Evolutionary conservation across 1,139 yeast species (phyloP).

Genomic region (Pichia sp.): DNA sequence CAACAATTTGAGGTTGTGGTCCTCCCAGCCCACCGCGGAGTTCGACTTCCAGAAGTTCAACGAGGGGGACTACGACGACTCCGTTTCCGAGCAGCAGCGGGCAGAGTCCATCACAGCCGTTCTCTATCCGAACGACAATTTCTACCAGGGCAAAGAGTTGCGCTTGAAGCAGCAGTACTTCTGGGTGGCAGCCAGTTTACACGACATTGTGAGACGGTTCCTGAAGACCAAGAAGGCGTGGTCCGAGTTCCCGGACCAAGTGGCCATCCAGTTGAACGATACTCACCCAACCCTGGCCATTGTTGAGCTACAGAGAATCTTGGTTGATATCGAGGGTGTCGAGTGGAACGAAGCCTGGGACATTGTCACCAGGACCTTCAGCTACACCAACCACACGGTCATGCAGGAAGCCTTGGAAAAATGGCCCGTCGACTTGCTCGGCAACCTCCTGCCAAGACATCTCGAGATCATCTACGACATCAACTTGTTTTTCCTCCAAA

Average conservation of each 20-base stretch:
- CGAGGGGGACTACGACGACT: conserved; percentile 83
- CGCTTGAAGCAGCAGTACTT: conserved; percentile 94
- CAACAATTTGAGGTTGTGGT: conserved; percentile 87
- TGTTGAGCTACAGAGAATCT: conserved; percentile 82
- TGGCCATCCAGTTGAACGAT: conserved; percentile 91
- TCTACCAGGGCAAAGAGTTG: conserved; percentile 84
- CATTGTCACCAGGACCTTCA: conserved; percentile 75
- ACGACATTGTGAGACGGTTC: conserved; percentile 87
- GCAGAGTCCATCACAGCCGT: conserved; percentile 93
- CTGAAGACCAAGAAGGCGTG: conserved; percentile 76
- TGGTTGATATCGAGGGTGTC: conserved; percentile 77
- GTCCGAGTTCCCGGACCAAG: conserved; percentile 77
- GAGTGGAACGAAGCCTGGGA: conserved; percentile 84
- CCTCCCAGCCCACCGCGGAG: conserved; percentile 84
- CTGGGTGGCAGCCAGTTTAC: conserved; percentile 94
- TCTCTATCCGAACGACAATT: conserved; percentile 88
- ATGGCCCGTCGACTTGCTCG: conserved; percentile 85
- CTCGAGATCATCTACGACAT: conserved; percentile 86
- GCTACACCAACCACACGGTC: conserved; percentile 93
- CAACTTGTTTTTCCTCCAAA: conserved; percentile 72
- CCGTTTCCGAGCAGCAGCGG: conserved; percentile 77
- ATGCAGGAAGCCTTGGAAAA: conserved; percentile 93
- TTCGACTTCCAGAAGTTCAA: conserved; percentile 91
- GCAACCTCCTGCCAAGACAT: conserved; percentile 81
- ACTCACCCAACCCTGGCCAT: conserved; percentile 93